Percentiles rank a stretch among this genome's conserved stretches.
phyloP scores from a whole-genome alignment of 257 asterid species.

The Marsdenia floribunda region DNA sequence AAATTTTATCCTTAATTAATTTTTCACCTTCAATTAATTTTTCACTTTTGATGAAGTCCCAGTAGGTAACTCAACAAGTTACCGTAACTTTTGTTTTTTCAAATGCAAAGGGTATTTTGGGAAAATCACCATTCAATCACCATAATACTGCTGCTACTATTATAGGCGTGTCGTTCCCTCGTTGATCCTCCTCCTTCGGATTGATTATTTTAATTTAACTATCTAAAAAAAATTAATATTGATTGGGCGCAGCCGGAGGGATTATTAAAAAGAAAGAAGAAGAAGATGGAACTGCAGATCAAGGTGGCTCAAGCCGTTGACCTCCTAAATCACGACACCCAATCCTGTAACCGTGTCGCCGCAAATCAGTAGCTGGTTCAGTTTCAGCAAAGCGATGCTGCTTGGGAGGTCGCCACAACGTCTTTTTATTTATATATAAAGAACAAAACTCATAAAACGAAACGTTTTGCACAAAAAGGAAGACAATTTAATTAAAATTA shows the following conservation, averaged over 20 bases:
- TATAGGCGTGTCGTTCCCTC: constrained; percentile 18
- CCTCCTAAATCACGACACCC: constrained; percentile 79
- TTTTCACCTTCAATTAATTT: too few species aligned
- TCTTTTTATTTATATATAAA: too few species aligned
- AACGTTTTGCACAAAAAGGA: too few species aligned
- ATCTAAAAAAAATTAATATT: background rate
- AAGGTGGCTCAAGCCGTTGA: constrained; percentile 85
- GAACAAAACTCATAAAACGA: too few species aligned
- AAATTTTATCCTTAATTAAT: too few species aligned
- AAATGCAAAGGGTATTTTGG: too few species aligned
- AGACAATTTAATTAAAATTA: background rate
- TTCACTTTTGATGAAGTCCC: too few species aligned
- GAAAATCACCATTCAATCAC: too few species aligned
- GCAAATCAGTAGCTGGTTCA: constrained; percentile 94
- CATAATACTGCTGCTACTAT: too few species aligned
- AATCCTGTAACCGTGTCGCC: constrained; percentile 83
- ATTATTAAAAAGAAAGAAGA: too few species aligned
- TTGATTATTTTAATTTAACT: background rate
- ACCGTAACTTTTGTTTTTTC: too few species aligned
- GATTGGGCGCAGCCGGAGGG: background rate
- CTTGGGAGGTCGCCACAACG: constrained; percentile 91
- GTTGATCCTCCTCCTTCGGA: constrained; percentile 15
- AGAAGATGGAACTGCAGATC: constrained; percentile 53
- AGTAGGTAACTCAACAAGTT: too few species aligned
- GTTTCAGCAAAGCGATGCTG: constrained; percentile 73